Conservation (phyloP, 768 basidiomycete genomes). For the Suillus bovinus region DNA sequence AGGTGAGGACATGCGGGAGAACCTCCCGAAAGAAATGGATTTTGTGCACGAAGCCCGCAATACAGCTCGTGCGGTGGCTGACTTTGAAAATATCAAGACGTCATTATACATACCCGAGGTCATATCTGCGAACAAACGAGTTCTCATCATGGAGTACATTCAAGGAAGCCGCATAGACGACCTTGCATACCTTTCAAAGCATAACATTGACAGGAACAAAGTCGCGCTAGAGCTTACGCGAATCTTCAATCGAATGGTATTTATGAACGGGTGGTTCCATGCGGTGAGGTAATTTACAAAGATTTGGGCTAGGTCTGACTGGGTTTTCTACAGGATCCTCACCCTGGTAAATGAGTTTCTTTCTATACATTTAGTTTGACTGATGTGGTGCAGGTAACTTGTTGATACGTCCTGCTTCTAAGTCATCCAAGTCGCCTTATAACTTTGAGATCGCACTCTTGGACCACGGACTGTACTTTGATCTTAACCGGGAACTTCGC, state of each 20-base stretch:
- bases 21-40: constrained; percentile 92
- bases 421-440: constrained; percentile 70
- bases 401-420: constrained; percentile 76
- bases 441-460: constrained; percentile 96
- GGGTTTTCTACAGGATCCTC: constrained; percentile 64
- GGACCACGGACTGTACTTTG: constrained; percentile 95
- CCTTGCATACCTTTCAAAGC: constrained; percentile 73
- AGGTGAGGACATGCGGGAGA: constrained; percentile 91
- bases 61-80: constrained; percentile 63
- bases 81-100: constrained; percentile 70
- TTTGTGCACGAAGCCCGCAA: constrained; percentile 90
- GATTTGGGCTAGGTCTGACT: constrained; percentile 1
- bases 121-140: constrained; percentile 76
- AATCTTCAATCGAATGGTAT: constrained; percentile 96
- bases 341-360: constrained; percentile 55
- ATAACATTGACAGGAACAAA: constrained; percentile 89
- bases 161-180: constrained; percentile 89
- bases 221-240: constrained; percentile 87
- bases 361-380: constrained; percentile 2
- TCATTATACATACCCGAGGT: constrained; percentile 90
- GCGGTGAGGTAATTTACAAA: constrained; percentile 48
- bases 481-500: constrained; percentile 76
- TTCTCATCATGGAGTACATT: constrained; percentile 95
- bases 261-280: constrained; percentile 90
- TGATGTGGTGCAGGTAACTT: constrained; percentile 65